Base-by-base conservation (phyloP, 2,329 filamentous ascomycete species). In the Aureobasidium sp. region DNA sequence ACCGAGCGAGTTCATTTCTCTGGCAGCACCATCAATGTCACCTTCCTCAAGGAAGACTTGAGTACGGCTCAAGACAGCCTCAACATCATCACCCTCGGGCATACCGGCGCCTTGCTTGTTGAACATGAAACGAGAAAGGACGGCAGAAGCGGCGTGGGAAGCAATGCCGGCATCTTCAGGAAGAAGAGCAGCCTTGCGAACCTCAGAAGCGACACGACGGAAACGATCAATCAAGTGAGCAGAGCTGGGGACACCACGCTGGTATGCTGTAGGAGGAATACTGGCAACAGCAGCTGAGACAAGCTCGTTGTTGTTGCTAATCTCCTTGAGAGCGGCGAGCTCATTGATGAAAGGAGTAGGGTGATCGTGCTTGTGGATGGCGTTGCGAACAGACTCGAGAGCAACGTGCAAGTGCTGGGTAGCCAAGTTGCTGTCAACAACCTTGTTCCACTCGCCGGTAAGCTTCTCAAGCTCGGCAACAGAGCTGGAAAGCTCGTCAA, bases 341-440 rank as follows among this genome's bases (percentile, higher is more conserved):
- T 99, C 94, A 65, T 87, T 87, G 71, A 96, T 84, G 74, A 99
- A 99, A 4, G 94, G 94, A 4, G 70, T 71, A 24, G 93, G 89
- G 69, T 87, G 82, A 47, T 86, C 79, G 13, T 87, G 82, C 66
- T 88, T 87, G 71, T 92, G 87, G 26, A 97, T 84, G 56, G 88
- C 90, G 63, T 90, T 86, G 67, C 90, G 88, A 57, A 97, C 92
- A 43, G 93, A 91, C 73, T 99, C 94, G 34, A 97, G 89, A 24
- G 94, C 94, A 39, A 99, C 91, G 72, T 97, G 91, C 32, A 99
- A 86, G 77, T 97, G 92, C 76, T 99, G 94, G 0, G 94, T 97
- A 76, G 90, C 88, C 66, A 97, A 84, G 77, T 94, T 97, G 64
- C 84, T 82, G 73, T 97, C 92, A 26, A 99, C 86, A 41, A 97